phyloP scores from a whole-genome alignment of 164 flowering plant species.

The Vitis labrusca region DNA sequence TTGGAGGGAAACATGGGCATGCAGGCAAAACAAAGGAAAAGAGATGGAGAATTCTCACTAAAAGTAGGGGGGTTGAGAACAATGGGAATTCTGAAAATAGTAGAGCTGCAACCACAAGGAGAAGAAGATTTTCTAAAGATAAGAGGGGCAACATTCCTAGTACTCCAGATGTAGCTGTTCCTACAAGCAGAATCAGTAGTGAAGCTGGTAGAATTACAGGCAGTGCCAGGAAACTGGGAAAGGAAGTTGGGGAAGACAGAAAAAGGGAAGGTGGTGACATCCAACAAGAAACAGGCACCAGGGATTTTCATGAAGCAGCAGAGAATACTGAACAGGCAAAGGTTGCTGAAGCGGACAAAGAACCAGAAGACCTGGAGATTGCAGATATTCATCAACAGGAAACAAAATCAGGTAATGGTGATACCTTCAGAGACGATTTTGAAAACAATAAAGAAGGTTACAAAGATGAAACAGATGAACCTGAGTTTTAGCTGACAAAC shows the following conservation, averaged over 20 bases:
- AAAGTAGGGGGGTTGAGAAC: conserved; percentile 17
- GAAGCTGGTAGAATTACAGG: background rate
- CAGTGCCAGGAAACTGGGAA: background rate
- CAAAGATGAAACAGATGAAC: conserved; percentile 19
- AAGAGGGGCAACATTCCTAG: background rate
- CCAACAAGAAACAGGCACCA: background rate
- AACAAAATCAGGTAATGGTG: conserved; percentile 3
- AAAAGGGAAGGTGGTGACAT: conserved; percentile 8
- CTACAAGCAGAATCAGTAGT: conserved; percentile 3
- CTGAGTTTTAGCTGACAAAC: conserved; percentile 19
- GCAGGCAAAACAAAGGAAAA: conserved; percentile 23
- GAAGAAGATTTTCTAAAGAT: background rate
- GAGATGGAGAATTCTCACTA: conserved; percentile 31
- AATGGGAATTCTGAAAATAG: conserved; percentile 7
- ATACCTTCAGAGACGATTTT: background rate
- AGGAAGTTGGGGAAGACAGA: background rate
- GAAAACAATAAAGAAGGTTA: conserved; percentile 17
- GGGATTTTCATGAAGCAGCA: background rate
- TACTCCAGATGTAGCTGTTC: too few relatives aligned
- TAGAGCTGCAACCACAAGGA: conserved; percentile 5
- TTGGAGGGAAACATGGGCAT: conserved; percentile 13
- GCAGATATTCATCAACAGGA: conserved; percentile 8
- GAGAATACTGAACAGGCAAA: conserved; percentile 1
- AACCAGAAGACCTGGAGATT: conserved; percentile 10
- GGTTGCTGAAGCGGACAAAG: background rate